Conservation (phyloP, 352 stramenopile species). For the Phytopythium litorale region DNA sequence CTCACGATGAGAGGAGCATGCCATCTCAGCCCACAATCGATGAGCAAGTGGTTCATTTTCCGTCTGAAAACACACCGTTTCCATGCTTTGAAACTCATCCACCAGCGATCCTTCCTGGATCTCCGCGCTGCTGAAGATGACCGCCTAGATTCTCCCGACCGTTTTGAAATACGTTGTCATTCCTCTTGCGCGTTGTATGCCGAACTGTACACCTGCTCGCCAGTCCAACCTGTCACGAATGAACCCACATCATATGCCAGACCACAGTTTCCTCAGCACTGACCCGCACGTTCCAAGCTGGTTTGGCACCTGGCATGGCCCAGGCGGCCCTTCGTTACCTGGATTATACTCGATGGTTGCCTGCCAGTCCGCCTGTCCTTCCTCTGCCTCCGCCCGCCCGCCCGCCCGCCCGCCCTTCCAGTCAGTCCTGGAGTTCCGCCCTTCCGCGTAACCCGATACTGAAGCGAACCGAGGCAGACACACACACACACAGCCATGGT, state of each 20-base stretch:
- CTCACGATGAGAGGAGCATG: too few relatives aligned
- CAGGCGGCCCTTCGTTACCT: not conserved
- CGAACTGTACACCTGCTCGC: constrained; percentile 11
- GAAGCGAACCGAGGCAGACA: constrained; percentile 6
- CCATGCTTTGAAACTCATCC: not conserved
- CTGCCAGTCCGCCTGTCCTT: not conserved
- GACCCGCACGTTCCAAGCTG: constrained; percentile 1
- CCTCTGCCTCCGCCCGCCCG: not conserved
- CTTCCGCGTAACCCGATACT: not conserved
- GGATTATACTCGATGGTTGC: not conserved
- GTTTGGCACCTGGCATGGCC: not conserved
- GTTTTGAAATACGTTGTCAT: not conserved
- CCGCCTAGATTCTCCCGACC: not conserved
- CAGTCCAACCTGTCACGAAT: not conserved
- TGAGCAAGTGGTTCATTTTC: not conserved
- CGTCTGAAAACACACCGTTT: not conserved
- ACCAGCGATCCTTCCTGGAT: not conserved
- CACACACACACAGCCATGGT: constrained; percentile 7
- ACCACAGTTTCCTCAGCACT: not conserved
- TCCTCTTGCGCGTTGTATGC: constrained; percentile 1
- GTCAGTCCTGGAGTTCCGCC: constrained; percentile 1
- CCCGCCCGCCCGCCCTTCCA: not conserved
- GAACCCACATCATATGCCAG: constrained; percentile 4
- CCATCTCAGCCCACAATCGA: too few relatives aligned
- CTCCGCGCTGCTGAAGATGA: not conserved